Evolutionary conservation across 352 stramenopile species (phyloP).

Genomic region (Pythium pyrilobum): DNA sequence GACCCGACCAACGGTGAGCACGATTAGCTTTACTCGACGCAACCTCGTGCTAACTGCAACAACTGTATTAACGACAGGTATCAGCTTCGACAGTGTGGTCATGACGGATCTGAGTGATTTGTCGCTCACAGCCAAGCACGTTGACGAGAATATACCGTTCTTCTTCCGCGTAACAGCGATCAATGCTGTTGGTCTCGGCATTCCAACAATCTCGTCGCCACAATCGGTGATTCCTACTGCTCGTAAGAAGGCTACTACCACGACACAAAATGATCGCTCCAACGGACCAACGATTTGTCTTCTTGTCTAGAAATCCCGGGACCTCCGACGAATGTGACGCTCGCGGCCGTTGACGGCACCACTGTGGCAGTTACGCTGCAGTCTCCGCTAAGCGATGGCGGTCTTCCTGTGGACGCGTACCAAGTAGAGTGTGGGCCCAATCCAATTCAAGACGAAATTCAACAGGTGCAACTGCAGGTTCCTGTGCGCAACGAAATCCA

Average conservation of each 20-base stretch:
- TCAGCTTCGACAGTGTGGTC: slow-evolving; percentile 84
- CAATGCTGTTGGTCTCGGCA: slow-evolving; percentile 82
- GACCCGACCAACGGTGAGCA: slow-evolving; percentile 62
- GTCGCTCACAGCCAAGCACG: slow-evolving; percentile 64
- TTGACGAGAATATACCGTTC: slow-evolving; percentile 94
- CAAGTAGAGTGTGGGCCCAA: slow-evolving; percentile 85
- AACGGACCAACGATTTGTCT: not conserved
- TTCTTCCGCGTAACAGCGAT: slow-evolving; percentile 93
- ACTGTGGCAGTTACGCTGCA: slow-evolving; percentile 79
- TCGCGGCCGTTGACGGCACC: slow-evolving; percentile 85
- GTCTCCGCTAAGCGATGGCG: slow-evolving; percentile 81
- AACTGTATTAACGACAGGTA: slow-evolving; percentile 17
- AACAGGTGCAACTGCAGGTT: slow-evolving; percentile 54
- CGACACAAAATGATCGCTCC: not conserved
- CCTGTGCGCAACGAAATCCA: slow-evolving; percentile 71
- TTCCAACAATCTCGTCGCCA: slow-evolving; percentile 60
- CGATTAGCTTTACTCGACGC: not conserved
- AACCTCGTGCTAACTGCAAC: not conserved
- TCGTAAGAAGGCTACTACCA: too few species aligned
- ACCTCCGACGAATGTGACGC: slow-evolving; percentile 57
- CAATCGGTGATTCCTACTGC: slow-evolving; percentile 84
- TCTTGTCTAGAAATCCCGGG: slow-evolving; percentile 44
- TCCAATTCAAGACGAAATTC: slow-evolving; percentile 81
- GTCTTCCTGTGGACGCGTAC: slow-evolving; percentile 84
- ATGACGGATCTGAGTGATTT: slow-evolving; percentile 88